Base-by-base conservation (phyloP, 139 green algal species). In the Ettlia oleoabundans region DNA sequence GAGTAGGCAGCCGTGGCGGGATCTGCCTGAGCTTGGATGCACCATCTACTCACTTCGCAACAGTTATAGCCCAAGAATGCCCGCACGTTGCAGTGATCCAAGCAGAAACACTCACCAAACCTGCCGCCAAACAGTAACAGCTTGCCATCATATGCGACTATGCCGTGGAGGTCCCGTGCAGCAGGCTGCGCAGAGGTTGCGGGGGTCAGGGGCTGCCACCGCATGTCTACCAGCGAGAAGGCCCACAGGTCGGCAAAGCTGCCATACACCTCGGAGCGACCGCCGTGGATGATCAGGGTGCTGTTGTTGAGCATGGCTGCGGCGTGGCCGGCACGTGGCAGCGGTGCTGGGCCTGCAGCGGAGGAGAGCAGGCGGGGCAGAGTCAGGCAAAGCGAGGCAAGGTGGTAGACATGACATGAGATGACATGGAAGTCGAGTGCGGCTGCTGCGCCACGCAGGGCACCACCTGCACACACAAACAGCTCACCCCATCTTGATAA, bases 241-340 rank as follows among this genome's bases (percentile, higher is more conserved):
- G 30, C 24, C 83, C 83, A 87, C 15, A 87, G 41, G 32, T 87
- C 83, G 3, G 41, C 10, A 35, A 87, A 84, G 76, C 52, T 47
- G 37, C 83, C 83, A 58, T 80, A 84, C 65, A 87, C 64, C 18
- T 75, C 33, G 30, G 51, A 55, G 32, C 70, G 32, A 2, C 65
- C 65, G 51, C 42, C 65, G 13, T 86, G 43, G 3, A 65, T 24
- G 10, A 81, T 3, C 64, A 78, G 41, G 33, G 13, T 5, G 47
- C 47, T 61, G 51, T 9, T 19, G 10, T 81, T 28, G 24, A 22
- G 9, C 64, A 84, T 51, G 22, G 51, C 76, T 8, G 66, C 74
- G 15, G n/a, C 67, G 26, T 87, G 83, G 37, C 75, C 83, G 33
- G 33, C 37, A 28, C 83, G 72, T 19, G 81, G 74, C 41, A 76